phyloP scores from a whole-genome alignment of 2,329 filamentous ascomycete species.

The Sporothrix dimorphospora region DNA sequence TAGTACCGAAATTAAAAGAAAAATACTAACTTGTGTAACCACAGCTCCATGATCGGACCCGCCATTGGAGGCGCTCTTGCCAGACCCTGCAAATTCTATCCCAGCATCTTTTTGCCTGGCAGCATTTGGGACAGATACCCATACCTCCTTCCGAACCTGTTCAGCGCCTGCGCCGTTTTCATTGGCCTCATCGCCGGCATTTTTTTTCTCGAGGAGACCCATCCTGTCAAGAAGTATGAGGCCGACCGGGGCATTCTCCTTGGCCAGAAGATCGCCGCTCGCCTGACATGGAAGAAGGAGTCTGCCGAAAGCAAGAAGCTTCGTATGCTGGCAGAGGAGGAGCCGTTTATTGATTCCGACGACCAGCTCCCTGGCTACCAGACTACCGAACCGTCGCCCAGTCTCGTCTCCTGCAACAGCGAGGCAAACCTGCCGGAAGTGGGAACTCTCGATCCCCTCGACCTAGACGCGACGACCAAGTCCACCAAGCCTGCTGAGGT shows the following conservation, averaged over 20 bases:
- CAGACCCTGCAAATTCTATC: slow-evolving; percentile 81
- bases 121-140: slow-evolving; percentile 85
- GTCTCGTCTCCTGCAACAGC: slow-evolving; percentile 27
- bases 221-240: slow-evolving; percentile 75
- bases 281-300: slow-evolving; percentile 43
- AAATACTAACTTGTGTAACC: background rate
- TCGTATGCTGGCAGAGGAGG: slow-evolving; percentile 53
- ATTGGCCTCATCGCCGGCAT: slow-evolving; percentile 77
- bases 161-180: slow-evolving; percentile 78
- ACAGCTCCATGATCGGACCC: slow-evolving; percentile 85
- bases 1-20: background rate
- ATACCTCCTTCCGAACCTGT: slow-evolving; percentile 89
- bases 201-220: slow-evolving; percentile 92
- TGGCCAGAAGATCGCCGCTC: slow-evolving; percentile 68
- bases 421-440: slow-evolving; percentile 41
- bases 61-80: slow-evolving; percentile 89
- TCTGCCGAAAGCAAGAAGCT: slow-evolving; percentile 36
- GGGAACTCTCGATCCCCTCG: slow-evolving; percentile 29
- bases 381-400: slow-evolving; percentile 52
- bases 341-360: slow-evolving; percentile 63
- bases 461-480: slow-evolving; percentile 31
- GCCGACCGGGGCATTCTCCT: slow-evolving; percentile 76
- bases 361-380: slow-evolving; percentile 71
- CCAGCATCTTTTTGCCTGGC: slow-evolving; percentile 68
- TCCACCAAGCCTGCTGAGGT: background rate